Base-by-base conservation (phyloP, 495 filamentous ascomycete species). In the Beverwykella pulmonaria region DNA sequence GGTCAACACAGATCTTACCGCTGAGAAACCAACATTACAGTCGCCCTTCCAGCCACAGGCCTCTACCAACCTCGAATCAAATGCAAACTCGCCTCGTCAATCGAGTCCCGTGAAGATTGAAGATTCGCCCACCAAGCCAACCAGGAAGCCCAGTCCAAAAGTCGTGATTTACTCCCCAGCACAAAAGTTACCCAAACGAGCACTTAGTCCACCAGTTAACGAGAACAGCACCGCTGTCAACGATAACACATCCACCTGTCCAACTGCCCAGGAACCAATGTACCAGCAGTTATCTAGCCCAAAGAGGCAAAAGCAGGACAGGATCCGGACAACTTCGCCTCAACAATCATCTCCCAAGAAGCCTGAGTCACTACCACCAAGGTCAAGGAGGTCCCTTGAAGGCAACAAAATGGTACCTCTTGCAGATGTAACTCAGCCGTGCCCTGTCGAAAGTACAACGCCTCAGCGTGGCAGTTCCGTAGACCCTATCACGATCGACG, bases 401-500 rank as follows among this genome's bases (percentile, higher is more conserved):
- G 39, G 6, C 2, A 44, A 3, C 9, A 44, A 44, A n/a, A 14
- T 15, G 17, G 12, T 34, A 5, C 32, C 32, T 12, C 32, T 34
- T 12, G 12, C 12, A 34, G 32, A 34, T 12, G 12, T 12, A 34
- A 9, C 39, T 9, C 39, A 44, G 39, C 39, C 17, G 3, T 10
- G 2, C 39, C 8, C 3, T 7, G 39, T 15, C 39, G 39, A 9
- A 44, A 10, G 8, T n/a, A 7, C 39, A n/a, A 2, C 39, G 3
- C 8, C 17, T n/a, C 9, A 12, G 19, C 39, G 61, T 7, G 60
- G 60, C 12, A 70, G 67, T 26, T 61, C 47, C 15, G 27, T 26
- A 7, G 58, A 49, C 36, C 67, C 61, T 10, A 70, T 70, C 47
- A 20, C 27, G 27, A 60, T 70, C 25, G 67, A 57, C 1, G 62